These are phyloP conservation scores for Malassezia sp. DNA, from an alignment of 1,284 basidiomycete genomes.

Conservation along the genomic window DNA sequence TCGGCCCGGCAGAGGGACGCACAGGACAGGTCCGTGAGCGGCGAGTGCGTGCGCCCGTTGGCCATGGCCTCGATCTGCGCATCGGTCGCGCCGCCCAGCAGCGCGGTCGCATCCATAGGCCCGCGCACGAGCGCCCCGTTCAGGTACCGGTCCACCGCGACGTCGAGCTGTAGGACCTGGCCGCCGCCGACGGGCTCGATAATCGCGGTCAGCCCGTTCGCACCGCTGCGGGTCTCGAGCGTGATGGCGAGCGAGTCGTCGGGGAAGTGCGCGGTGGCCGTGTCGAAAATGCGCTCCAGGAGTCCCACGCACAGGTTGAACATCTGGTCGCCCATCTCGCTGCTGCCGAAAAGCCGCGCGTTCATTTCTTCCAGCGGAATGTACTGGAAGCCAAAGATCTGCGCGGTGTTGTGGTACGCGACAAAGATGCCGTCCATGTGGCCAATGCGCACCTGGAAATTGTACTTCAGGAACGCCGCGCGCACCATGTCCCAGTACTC, in stretches of 20 bases:
- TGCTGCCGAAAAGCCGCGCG: constrained; percentile 60
- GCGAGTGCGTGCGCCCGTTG: constrained; percentile 18
- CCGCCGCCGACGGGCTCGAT: constrained; percentile 23
- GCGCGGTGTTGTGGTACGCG: constrained; percentile 82
- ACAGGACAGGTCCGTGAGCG: constrained; percentile 13
- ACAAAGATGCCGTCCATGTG: constrained; percentile 94
- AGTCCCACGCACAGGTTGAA: constrained; percentile 67
- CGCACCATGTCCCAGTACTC: constrained; percentile 63
- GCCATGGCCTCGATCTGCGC: constrained; percentile 27
- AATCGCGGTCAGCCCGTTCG: constrained; percentile 23
- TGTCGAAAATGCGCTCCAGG: constrained; percentile 60
- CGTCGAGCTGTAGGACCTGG: constrained; percentile 28
- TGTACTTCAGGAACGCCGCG: constrained; percentile 88
- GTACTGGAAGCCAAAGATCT: constrained; percentile 90
- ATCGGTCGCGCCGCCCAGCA: constrained; percentile 23
- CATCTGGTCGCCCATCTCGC: constrained; percentile 58
- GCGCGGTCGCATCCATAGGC: constrained; percentile 28
- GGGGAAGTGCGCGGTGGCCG: constrained; percentile 59
- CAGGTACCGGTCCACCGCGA: constrained; percentile 37
- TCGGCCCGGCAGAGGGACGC: too few species aligned
- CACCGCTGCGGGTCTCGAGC: constrained; percentile 21
- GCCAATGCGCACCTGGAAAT: constrained; percentile 88
- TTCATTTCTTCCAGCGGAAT: constrained; percentile 81
- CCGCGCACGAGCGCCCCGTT: constrained; percentile 29
- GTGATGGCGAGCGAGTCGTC: constrained; percentile 32